Evolutionary conservation across 495 filamentous ascomycete species (phyloP), one percentile per base, ranked within the genome.

Genomic region (Haplographium delicatum): DNA sequence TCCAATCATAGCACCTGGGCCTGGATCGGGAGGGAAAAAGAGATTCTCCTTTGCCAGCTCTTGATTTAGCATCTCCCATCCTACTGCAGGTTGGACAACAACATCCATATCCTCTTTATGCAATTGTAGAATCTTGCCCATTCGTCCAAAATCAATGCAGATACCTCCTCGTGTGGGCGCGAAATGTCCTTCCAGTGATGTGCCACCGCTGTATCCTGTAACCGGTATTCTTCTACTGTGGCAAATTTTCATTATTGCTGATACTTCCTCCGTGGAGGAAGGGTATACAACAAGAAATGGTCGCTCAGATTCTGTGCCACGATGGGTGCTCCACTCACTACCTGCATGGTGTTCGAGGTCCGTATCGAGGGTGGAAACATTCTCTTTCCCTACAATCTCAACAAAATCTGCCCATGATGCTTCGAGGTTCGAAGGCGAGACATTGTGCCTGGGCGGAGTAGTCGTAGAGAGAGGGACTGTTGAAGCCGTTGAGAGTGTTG

Each of bases 351-450:
- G 69, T 8, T 75, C 67, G 31, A 91, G 65, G 51, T 95, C 86
- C 9, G 68, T 71, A 6, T 73, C 71, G 33, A 78, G 54, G 0
- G 91, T 95, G 37, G 85, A 89, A 28, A 98, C 86, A 65, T 96
- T 82, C 24, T 90, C 86, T 50, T 79, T 72, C 43, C 94, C 93
- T 7, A 97, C 76, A 16, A 98, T 85, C 23, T 78, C 76, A 33
- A 83, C 81, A 61, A 97, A 91, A 65, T 98, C 93, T 4, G 84
- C 72, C 93, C 94, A 98, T 3, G 91, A 88, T 7, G 94, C 89
- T 69, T 97, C 84, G 31, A 97, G 78, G 59, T 91, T 93, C 15
- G 79, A 72, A 43, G 76, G 78, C 25, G 81, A 76, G 40, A 81
- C 75, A 59, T 96, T 80, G 62, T 94, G 88, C 50, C 71, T 68